Base-by-base conservation (phyloP, 78 protist genomes). In the Polysphondylium violaceum region DNA sequence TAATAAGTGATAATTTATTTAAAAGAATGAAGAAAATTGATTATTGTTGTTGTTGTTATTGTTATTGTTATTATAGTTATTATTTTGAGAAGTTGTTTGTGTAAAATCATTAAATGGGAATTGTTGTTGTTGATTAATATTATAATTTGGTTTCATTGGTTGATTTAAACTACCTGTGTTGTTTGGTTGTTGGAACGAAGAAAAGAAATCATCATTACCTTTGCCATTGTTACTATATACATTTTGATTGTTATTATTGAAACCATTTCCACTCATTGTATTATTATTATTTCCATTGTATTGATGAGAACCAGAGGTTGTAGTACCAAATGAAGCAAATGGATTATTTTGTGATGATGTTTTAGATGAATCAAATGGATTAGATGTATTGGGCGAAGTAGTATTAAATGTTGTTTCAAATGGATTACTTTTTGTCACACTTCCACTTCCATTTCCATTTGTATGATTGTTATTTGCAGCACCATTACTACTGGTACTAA, bases 371-470 rank as follows among this genome's bases (percentile, higher is more conserved):
- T 23, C 16, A 56, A 36, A 56, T 43, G 81, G 81, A 21, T 33
- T 50, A 3, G 78, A 72, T 8, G 51, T 44, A 67, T 31, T 72
- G 31, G 41, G 41, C 14, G 36, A 67, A 55, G 25, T 38, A 23
- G 36, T 58, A 56, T 67, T 67, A 40, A 68, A 81, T 17, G 89
- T 53, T 7, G 76, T 33, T 51, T 65, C 89, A 47, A 81, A 81
- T 53, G 89, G 89, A 41, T 81, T 81, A 4, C 47, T 25, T 55
- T 61, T 78, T 17, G 58, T 59, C 23, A 59, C 71, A 40, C 72
- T 78, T 33, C 64, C 88, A 51, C 88, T 61, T 17, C 50, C 3
- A 23, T 33, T 74, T 21, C 67, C 55, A 33, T 27, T 33, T 21
- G 56, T 61, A 55, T 9, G 33, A n/a, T 25, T 51, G 21, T 53